phyloP scores from a whole-genome alignment of 495 filamentous ascomycete species.

The Neurospora hispaniola region DNA sequence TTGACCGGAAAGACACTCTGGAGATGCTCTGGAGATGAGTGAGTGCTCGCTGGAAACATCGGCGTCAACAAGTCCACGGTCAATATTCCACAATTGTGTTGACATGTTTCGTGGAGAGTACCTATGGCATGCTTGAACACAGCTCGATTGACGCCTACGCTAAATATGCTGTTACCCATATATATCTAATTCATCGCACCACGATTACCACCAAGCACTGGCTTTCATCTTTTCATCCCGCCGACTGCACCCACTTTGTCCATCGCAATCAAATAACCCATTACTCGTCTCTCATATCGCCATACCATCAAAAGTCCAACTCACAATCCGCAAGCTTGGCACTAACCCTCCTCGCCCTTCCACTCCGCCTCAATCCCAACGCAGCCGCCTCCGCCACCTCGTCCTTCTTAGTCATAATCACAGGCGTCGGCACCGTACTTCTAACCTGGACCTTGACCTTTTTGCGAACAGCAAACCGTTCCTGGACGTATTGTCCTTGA shows the following conservation, averaged over 20 bases:
- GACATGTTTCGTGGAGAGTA: too few relatives aligned
- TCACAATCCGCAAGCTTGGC: slow-evolving; percentile 10
- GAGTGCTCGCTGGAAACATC: not conserved
- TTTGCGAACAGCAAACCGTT: not conserved
- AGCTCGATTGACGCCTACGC: not conserved
- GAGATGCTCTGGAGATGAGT: not conserved
- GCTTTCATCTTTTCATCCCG: not conserved
- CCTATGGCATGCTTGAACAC: not conserved
- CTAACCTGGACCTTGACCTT: not conserved
- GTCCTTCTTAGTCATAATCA: not conserved
- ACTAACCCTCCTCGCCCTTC: slow-evolving; percentile 18
- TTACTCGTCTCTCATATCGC: not conserved
- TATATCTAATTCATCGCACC: not conserved
- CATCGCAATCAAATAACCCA: not conserved
- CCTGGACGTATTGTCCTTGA: not conserved
- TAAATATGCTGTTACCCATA: not conserved
- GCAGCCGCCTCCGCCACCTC: slow-evolving; percentile 3
- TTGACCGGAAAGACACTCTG: too few relatives aligned
- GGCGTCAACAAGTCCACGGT: not conserved
- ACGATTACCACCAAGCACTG: not conserved
- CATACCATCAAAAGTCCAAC: not conserved
- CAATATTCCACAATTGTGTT: too few relatives aligned
- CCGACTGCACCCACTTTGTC: not conserved
- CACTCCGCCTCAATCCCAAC: slow-evolving; percentile 17
- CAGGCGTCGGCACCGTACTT: not conserved